These are phyloP conservation scores for Bipolaris zeicola DNA, from an alignment of 2,329 filamentous ascomycete genomes.

Conservation along the genomic window DNA sequence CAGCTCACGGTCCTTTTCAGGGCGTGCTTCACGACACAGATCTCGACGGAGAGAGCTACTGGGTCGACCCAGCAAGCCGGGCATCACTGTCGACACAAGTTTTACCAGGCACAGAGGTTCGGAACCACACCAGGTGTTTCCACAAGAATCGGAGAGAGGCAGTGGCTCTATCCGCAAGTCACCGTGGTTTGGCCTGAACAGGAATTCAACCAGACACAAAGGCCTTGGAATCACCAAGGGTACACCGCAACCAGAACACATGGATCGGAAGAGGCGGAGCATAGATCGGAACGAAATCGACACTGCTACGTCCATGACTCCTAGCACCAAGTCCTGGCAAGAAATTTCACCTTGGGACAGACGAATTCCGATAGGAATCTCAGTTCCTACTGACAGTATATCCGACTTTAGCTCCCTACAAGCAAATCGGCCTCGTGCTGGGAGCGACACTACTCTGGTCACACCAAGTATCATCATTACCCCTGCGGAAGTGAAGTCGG, in stretches of 20 bases:
- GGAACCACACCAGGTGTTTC: conserved; percentile 55
- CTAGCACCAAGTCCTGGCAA: conserved; percentile 40
- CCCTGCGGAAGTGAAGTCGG: conserved; percentile 56
- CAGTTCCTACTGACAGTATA: conserved; percentile 63
- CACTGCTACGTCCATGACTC: conserved; percentile 38
- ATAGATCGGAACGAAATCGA: conserved; percentile 31
- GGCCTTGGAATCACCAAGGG: conserved; percentile 45
- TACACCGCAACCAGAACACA: conserved; percentile 36
- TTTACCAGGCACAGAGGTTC: conserved; percentile 58
- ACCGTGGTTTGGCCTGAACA: conserved; percentile 39
- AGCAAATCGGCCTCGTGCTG: conserved; percentile 44
- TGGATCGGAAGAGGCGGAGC: conserved; percentile 21
- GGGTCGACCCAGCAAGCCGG: conserved; percentile 64
- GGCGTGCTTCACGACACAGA: conserved; percentile 52
- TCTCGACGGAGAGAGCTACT: conserved; percentile 65
- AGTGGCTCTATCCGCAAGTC: conserved; percentile 32
- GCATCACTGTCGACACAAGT: conserved; percentile 72
- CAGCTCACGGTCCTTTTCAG: conserved; percentile 40
- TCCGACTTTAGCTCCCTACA: conserved; percentile 46
- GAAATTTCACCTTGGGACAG: conserved; percentile 71
- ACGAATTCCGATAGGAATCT: conserved; percentile 75
- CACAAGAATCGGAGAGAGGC: conserved; percentile 38
- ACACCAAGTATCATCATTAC: conserved; percentile 61
- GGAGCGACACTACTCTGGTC: conserved; percentile 42
- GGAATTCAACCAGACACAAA: conserved; percentile 37